Conservation (phyloP, 2,329 filamentous ascomycete species). For the Reticulascus tulasneorum region DNA sequence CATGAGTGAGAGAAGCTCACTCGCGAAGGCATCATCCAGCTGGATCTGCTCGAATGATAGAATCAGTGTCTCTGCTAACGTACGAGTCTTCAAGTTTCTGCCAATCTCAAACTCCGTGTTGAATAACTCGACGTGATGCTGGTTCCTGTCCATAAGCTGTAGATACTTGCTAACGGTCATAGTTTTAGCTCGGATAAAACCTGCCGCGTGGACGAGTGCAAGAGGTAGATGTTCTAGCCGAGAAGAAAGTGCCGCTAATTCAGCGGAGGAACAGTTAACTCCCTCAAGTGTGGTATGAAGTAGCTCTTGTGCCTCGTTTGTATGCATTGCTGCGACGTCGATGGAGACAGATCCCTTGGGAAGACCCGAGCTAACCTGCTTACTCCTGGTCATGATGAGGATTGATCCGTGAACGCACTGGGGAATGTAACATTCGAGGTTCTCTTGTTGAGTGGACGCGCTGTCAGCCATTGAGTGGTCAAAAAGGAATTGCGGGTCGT, state of each 20-base stretch:
- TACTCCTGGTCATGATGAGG: slow-evolving; percentile 30
- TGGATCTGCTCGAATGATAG: slow-evolving; percentile 30
- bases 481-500: slow-evolving; percentile 6
- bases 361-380: slow-evolving; percentile 22
- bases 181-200: slow-evolving; percentile 27
- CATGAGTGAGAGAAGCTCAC: slow-evolving; percentile 27
- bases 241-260: slow-evolving; percentile 17
- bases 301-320: slow-evolving; percentile 19
- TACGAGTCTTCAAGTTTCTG: slow-evolving; percentile 18
- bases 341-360: slow-evolving; percentile 16
- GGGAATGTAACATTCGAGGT: slow-evolving; percentile 21
- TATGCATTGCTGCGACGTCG: slow-evolving; percentile 23
- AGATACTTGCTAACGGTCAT: slow-evolving; percentile 23
- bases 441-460: too few species aligned
- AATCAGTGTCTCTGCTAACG: slow-evolving; percentile 27
- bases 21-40: slow-evolving; percentile 16
- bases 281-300: slow-evolving; percentile 15
- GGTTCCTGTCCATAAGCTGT: slow-evolving; percentile 19
- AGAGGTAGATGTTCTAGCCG: slow-evolving; percentile 27
- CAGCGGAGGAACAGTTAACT: not conserved
- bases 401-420: slow-evolving; percentile 23
- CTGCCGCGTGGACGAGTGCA: slow-evolving; percentile 28
- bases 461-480: too few species aligned
- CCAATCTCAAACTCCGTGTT: slow-evolving; percentile 29
- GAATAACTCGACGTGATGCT: slow-evolving; percentile 17